These are phyloP conservation scores for Chalaropsis ovoidea DNA, from an alignment of 2,329 filamentous ascomycete species.

Conservation along the genomic window DNA sequence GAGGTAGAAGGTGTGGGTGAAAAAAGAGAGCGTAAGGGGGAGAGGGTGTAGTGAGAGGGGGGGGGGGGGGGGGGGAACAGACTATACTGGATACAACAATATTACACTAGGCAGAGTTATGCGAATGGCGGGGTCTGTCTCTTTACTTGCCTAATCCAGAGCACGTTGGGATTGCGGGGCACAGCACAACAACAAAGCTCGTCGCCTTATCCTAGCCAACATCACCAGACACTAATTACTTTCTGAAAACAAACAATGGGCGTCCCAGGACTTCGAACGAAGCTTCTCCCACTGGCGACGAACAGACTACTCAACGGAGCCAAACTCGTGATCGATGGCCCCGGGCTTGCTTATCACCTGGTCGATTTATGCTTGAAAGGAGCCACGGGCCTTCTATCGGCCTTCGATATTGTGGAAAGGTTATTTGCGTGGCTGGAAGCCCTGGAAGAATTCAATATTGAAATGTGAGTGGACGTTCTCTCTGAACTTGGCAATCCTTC, in stretches of 20 bases:
- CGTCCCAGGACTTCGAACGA: slow-evolving; percentile 46
- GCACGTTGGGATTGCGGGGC: neutral
- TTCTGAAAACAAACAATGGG: slow-evolving; percentile 40
- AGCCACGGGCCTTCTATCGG: slow-evolving; percentile 37
- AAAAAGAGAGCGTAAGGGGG: too few species aligned
- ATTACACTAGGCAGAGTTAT: neutral
- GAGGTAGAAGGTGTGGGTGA: too few species aligned
- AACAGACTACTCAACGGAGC: slow-evolving; percentile 36
- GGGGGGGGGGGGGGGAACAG: too few species aligned
- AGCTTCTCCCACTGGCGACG: slow-evolving; percentile 44
- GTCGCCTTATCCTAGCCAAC: neutral
- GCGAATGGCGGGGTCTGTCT: neutral
- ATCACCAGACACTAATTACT: neutral
- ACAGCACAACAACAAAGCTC: neutral
- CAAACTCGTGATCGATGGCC: slow-evolving; percentile 59
- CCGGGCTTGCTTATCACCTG: slow-evolving; percentile 58
- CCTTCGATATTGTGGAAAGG: slow-evolving; percentile 46
- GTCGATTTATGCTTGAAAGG: slow-evolving; percentile 2
- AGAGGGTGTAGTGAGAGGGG: too few species aligned
- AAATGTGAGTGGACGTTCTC: slow-evolving; percentile 45
- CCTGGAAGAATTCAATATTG: slow-evolving; percentile 45
- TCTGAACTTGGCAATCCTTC: neutral
- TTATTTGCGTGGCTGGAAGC: slow-evolving; percentile 53
- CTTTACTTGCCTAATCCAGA: neutral
- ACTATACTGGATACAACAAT: neutral